A percentile compares a stretch with the other conserved stretches of the same genome.
Evolutionary conservation across 169 alveolate species (phyloP).

Genomic region (Cytauxzoon felis): DNA sequence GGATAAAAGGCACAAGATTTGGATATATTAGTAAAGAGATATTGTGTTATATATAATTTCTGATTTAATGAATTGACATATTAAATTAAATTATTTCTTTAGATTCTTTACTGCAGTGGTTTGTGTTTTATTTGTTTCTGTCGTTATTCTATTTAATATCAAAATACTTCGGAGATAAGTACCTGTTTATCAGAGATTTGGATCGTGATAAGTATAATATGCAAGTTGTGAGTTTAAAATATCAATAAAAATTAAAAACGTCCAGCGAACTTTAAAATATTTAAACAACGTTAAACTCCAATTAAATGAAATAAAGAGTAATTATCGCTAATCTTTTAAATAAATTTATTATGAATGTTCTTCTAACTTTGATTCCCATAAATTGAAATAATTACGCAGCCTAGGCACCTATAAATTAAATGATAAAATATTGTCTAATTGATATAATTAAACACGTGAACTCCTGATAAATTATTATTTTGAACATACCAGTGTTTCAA

Average conservation of each 20-base stretch:
- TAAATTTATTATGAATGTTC: not conserved
- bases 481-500: conserved; percentile 42
- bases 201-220: conserved; percentile 25
- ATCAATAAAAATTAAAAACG: not conserved
- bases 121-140: conserved; percentile 10
- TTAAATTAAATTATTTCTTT: too few relatives aligned
- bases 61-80: too few relatives aligned
- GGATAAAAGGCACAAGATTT: too few relatives aligned
- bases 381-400: conserved; percentile 16
- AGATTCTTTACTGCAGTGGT: too few relatives aligned
- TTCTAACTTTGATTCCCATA: conserved; percentile 19
- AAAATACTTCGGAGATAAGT: conserved; percentile 10
- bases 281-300: conserved; percentile 4
- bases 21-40: too few relatives aligned
- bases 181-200: conserved; percentile 6
- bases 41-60: too few relatives aligned
- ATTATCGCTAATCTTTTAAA: not conserved
- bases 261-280: conserved; percentile 5
- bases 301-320: not conserved
- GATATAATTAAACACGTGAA: too few relatives aligned
- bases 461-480: too few relatives aligned
- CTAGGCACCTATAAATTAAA: conserved; percentile 28
- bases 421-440: not conserved
- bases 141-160: not conserved
- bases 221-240: conserved; percentile 15